These are phyloP conservation scores for Posidonia oceanica DNA, from an alignment of 116 monocot genomes.

Conservation along the genomic window DNA sequence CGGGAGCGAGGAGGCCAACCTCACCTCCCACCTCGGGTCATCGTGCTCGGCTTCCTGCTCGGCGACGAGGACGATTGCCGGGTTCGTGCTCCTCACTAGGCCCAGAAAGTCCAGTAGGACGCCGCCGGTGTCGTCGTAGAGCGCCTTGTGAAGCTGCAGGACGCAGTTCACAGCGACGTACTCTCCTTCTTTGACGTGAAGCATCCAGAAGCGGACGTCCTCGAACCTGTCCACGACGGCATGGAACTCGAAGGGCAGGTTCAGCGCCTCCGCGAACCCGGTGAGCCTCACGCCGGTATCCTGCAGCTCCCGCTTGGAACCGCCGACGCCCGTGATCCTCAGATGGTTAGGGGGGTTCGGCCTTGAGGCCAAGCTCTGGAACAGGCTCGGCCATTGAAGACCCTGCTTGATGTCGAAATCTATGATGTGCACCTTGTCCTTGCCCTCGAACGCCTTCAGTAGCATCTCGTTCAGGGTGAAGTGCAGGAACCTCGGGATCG, in stretches of 20 bases:
- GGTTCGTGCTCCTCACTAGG: constrained; percentile 58
- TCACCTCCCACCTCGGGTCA: constrained; percentile 44
- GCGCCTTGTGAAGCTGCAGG: constrained; percentile 46
- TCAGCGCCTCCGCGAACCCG: constrained; percentile 33
- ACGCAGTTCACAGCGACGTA: constrained; percentile 77
- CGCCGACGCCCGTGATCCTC: constrained; percentile 77
- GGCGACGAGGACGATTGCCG: constrained; percentile 44
- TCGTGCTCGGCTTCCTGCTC: constrained; percentile 65
- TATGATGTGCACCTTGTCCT: constrained; percentile 72
- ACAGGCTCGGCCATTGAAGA: constrained; percentile 72
- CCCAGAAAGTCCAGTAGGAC: constrained; percentile 41
- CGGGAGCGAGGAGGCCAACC: constrained; percentile 36
- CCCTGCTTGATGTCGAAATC: constrained; percentile 92
- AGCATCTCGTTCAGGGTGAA: constrained; percentile 77
- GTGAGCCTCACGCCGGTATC: constrained; percentile 58
- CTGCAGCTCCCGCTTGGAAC: constrained; percentile 56
- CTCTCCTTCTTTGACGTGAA: constrained; percentile 73
- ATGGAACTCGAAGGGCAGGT: constrained; percentile 68
- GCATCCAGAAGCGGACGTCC: constrained; percentile 95
- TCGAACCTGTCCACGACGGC: constrained; percentile 65
- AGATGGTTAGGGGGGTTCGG: constrained; percentile 52
- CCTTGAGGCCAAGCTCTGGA: constrained; percentile 65
- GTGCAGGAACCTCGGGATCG: constrained; percentile 70
- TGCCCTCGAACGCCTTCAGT: constrained; percentile 43
- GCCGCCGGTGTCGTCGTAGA: constrained; percentile 33